Evolutionary conservation across 441 rosid genomes (phyloP), one percentile per base, ranked within the genome.

Genomic region (Biscutella laevigata): DNA sequence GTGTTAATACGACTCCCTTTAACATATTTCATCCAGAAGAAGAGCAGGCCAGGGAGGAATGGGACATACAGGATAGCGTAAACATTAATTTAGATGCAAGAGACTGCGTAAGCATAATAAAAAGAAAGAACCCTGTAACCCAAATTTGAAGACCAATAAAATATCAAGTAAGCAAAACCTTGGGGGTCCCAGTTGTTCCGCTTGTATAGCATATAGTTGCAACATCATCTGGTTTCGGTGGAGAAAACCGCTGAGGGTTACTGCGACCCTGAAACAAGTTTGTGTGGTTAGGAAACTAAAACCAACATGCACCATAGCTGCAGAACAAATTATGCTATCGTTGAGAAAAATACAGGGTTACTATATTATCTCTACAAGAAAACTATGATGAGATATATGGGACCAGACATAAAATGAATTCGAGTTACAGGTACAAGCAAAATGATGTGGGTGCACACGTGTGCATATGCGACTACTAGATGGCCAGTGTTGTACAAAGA

Each of bases 171-270:
- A 54, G 64, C 4, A 50, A 28, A 75, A 94, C 99, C 96, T 94
- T 94, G 49, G 99, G 99, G 43, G 84, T 86, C 52, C 99, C 99
- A 44, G 99, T 94, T 61, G 99, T 94, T 52, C 99, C 99, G 65
- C 99, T 92, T 19, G 99, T 92, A 64, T 92, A 92, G 76, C 99
- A 92, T 64, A 94, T 73, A 38, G 96, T 94, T 51, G 99, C 99
- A 63, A 83, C 51, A 67, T 86, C 96, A 48, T 86, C 95, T 11
- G 96, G 80, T 57, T 78, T 84, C 20, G 99, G 97, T 12, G 95
- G 87, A 62, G 51, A 61, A 72, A 89, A 94, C 8, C 73, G 83
- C 59, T 84, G 99, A 54, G 82, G 82, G 68, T 62, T 78, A 75
- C 96, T 78, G 63, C 73, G 70, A 70, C 99, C 99, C 99, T 94